These are phyloP conservation scores for Vicia sativa DNA, from an alignment of 306 rosid species.

Conservation along the genomic window DNA sequence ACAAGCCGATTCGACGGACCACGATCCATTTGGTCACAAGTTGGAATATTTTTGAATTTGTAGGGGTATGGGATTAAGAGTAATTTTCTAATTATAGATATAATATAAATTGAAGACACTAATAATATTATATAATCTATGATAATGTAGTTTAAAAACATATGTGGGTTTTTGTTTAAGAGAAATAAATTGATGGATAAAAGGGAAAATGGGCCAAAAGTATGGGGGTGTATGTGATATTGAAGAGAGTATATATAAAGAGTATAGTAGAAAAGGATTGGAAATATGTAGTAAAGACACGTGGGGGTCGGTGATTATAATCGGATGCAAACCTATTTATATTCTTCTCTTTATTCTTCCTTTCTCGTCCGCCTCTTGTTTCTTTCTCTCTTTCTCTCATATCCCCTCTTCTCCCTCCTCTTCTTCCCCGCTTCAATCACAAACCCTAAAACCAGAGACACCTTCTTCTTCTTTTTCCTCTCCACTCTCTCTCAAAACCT, in stretches of 20 bases:
- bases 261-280: background rate
- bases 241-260: background rate
- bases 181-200: too few species aligned
- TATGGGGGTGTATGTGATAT: background rate
- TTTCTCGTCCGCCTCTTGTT: slow-evolving; percentile 59
- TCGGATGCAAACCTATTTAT: slow-evolving; percentile 99
- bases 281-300: slow-evolving; percentile 55
- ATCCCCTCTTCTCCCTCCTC: background rate
- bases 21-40: too few species aligned
- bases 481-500: background rate
- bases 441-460: slow-evolving; percentile 41
- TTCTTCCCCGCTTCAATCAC: slow-evolving; percentile 27
- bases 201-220: background rate
- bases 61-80: too few species aligned
- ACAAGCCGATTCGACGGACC: too few species aligned
- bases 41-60: too few species aligned
- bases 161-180: too few species aligned
- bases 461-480: background rate
- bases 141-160: too few species aligned
- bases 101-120: too few species aligned
- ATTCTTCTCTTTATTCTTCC: slow-evolving; percentile 78
- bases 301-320: slow-evolving; percentile 58
- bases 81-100: too few species aligned
- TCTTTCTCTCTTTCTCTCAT: slow-evolving; percentile 26
- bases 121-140: too few species aligned